Conservation (phyloP, 495 filamentous ascomycete genomes). For the Penicillium canescens region DNA sequence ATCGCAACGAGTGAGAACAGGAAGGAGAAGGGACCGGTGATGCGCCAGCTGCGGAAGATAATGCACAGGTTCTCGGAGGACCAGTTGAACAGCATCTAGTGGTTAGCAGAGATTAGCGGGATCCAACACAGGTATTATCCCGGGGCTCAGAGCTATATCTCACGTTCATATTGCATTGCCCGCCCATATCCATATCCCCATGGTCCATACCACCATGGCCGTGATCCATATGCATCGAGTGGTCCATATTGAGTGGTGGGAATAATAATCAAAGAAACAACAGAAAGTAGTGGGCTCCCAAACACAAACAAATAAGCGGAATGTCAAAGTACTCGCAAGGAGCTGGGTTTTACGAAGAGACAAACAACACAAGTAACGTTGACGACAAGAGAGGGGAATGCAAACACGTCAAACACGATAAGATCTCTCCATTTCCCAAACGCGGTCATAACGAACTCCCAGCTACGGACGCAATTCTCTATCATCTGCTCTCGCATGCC, state of each 20-base stretch:
- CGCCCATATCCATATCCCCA: slow-evolving; percentile 59
- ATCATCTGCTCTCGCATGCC: not conserved
- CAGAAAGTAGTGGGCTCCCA: not conserved
- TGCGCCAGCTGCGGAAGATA: slow-evolving; percentile 88
- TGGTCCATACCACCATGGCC: slow-evolving; percentile 48
- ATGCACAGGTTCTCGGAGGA: slow-evolving; percentile 89
- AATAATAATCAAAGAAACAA: not conserved
- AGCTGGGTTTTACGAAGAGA: not conserved
- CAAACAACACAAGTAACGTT: slow-evolving; percentile 11
- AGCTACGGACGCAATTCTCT: not conserved
- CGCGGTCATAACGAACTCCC: slow-evolving; percentile 6
- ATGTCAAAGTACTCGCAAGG: not conserved
- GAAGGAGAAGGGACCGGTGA: slow-evolving; percentile 69
- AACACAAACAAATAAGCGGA: not conserved
- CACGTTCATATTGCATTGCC: slow-evolving; percentile 84
- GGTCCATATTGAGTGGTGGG: slow-evolving; percentile 27
- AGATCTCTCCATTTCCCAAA: slow-evolving; percentile 27
- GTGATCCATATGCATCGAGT: slow-evolving; percentile 46
- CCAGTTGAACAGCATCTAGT: slow-evolving; percentile 97
- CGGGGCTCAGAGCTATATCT: slow-evolving; percentile 12
- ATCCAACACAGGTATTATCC: not conserved
- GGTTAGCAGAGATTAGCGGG: not conserved
- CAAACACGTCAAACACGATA: slow-evolving; percentile 48
- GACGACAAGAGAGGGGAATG: slow-evolving; percentile 20
- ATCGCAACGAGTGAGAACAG: slow-evolving; percentile 80